These are phyloP conservation scores for Lindgomyces ingoldianus DNA, from an alignment of 495 filamentous ascomycete genomes.

Conservation along the genomic window DNA sequence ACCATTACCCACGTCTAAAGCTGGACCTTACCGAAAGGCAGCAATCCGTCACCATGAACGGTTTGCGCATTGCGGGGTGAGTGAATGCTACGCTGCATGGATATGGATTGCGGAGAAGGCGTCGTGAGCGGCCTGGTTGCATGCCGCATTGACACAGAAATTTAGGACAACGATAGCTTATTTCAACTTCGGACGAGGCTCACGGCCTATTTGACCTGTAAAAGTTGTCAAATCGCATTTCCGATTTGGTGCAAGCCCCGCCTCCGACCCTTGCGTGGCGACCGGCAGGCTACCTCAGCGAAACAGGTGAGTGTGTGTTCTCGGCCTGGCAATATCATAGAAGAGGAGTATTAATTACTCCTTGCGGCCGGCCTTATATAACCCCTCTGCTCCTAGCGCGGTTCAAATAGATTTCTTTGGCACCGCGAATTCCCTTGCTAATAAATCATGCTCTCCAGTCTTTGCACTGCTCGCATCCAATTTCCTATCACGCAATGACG, in stretches of 20 bases:
- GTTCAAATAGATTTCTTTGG: conserved; percentile 35
- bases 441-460: conserved; percentile 29
- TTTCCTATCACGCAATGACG: conserved; percentile 37
- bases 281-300: conserved; percentile 25
- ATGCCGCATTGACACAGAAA: conserved; percentile 20
- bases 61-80: conserved; percentile 32
- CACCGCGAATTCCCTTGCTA: conserved; percentile 33
- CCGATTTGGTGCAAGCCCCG: conserved; percentile 30
- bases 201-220: conserved; percentile 11
- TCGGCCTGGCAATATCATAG: conserved; percentile 31
- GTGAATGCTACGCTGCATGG: conserved; percentile 29
- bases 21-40: neutral
- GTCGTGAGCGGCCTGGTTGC: conserved; percentile 5
- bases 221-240: conserved; percentile 1
- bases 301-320: conserved; percentile 24
- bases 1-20: conserved; percentile 8
- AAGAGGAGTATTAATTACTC: conserved; percentile 31
- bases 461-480: conserved; percentile 28
- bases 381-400: conserved; percentile 33
- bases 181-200: conserved; percentile 32
- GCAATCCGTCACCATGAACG: neutral
- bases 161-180: conserved; percentile 33
- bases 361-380: conserved; percentile 34
- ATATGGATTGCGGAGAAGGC: conserved; percentile 34
- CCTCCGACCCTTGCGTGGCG: conserved; percentile 33